A percentile compares a stretch with the other conserved stretches of the same genome.
Conservation (phyloP, 371 early-diverging fungal genomes). For the Mortierella polycephala region DNA sequence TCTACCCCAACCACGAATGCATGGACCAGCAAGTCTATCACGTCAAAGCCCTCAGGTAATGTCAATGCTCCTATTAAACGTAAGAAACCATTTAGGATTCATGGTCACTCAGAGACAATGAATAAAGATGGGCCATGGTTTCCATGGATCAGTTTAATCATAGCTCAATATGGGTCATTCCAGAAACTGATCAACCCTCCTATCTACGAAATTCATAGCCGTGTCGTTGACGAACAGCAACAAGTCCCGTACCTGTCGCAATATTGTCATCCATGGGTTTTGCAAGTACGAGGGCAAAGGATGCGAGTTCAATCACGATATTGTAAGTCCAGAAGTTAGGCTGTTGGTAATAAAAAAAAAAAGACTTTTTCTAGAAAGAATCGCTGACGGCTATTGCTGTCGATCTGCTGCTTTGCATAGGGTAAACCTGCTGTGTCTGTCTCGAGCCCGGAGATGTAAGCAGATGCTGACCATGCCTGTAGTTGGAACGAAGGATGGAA, state of each 20-base stretch:
- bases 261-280: constrained; percentile 87
- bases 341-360: neutral
- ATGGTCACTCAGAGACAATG: no score
- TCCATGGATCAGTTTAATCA: neutral
- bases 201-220: constrained; percentile 19
- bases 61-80: constrained; percentile 55
- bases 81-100: constrained; percentile 15
- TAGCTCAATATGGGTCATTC: neutral
- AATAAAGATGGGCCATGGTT: neutral
- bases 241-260: constrained; percentile 75
- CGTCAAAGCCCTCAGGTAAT: constrained; percentile 30
- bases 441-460: constrained; percentile 70
- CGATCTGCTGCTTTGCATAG: constrained; percentile 3
- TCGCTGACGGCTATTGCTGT: neutral
- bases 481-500: no score
- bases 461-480: neutral
- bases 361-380: neutral
- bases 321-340: constrained; percentile 54
- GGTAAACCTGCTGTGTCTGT: constrained; percentile 39
- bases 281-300: constrained; percentile 89
- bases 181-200: neutral
- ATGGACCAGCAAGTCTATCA: constrained; percentile 37
- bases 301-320: constrained; percentile 87
- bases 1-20: constrained; percentile 17
- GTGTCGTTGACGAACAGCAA: constrained; percentile 54